Conservation (phyloP, 345 rosid species). For the Anastatica hierochuntica region DNA sequence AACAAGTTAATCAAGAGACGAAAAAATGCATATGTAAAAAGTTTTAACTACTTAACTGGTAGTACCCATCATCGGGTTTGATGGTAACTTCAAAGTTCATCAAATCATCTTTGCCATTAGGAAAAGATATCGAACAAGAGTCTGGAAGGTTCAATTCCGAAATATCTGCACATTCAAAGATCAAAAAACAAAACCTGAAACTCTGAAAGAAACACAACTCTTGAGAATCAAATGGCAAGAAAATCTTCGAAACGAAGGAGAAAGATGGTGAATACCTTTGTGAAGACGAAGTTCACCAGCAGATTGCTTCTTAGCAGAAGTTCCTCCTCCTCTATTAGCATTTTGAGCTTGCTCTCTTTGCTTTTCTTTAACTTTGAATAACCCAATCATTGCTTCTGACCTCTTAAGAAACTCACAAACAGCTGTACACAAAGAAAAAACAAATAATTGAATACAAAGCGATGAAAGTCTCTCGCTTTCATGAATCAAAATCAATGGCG, state of each 20-base stretch:
- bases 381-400: slow-evolving; percentile 57
- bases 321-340: slow-evolving; percentile 45
- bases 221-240: no score
- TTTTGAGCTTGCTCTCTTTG: slow-evolving; percentile 71
- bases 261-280: slow-evolving; percentile 41
- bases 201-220: no score
- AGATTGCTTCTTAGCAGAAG: slow-evolving; percentile 55
- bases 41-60: slow-evolving; percentile 47
- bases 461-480: no score
- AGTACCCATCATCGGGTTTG: slow-evolving; percentile 80
- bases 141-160: slow-evolving; percentile 72
- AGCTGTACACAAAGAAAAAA: neutral
- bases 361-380: slow-evolving; percentile 78
- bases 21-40: neutral
- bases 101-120: slow-evolving; percentile 71
- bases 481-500: neutral
- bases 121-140: slow-evolving; percentile 57
- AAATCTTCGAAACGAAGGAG: no score
- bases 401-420: slow-evolving; percentile 2
- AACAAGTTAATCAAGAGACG: neutral
- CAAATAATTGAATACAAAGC: no score
- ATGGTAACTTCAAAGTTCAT: slow-evolving; percentile 79
- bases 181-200: neutral
- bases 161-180: slow-evolving; percentile 33
- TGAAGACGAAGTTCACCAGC: slow-evolving; percentile 87